Evolutionary conservation across 2,329 filamentous ascomycete genomes (phyloP).

Genomic region (Lecanicillium sp.): DNA sequence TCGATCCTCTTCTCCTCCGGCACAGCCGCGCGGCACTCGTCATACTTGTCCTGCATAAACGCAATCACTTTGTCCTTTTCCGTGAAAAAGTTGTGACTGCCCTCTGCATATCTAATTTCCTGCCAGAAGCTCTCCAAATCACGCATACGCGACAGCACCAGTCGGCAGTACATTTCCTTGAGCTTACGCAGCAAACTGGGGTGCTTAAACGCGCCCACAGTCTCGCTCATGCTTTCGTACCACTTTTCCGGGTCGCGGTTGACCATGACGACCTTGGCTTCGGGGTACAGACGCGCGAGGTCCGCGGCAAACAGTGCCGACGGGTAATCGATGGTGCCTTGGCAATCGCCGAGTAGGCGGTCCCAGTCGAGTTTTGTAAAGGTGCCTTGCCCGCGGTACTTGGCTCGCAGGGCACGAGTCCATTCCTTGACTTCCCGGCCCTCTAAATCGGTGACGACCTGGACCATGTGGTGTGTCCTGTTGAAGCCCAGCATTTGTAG

Average conservation of each 20-base stretch:
- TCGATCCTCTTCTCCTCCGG: constrained; percentile 27
- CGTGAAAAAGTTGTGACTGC: constrained; percentile 19
- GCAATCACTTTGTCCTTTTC: constrained; percentile 29
- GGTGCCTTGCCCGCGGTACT: constrained; percentile 4
- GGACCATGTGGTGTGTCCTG: constrained; percentile 10
- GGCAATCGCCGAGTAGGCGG: constrained; percentile 11
- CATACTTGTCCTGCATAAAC: constrained; percentile 29
- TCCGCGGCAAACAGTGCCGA: constrained; percentile 11
- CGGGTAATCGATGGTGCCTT: constrained; percentile 12
- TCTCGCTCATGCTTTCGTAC: constrained; percentile 14
- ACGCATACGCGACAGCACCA: constrained; percentile 7
- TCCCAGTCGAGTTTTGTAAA: constrained; percentile 10
- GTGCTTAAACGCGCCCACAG: constrained; percentile 6
- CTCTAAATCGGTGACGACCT: background rate
- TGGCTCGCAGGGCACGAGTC: constrained; percentile 6
- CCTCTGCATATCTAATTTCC: constrained; percentile 4
- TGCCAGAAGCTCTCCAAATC: constrained; percentile 3
- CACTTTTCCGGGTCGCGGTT: constrained; percentile 12
- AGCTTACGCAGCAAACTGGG: constrained; percentile 9
- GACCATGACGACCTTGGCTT: constrained; percentile 12
- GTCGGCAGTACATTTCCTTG: constrained; percentile 17
- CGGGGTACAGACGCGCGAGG: constrained; percentile 12
- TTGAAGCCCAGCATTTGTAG: constrained; percentile 11
- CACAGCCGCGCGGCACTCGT: constrained; percentile 25
- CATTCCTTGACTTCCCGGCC: constrained; percentile 4